Percentiles rank a stretch among this genome's conserved stretches.
phyloP scores from a whole-genome alignment of 352 stramenopile species.

The Pythium periplocum region DNA sequence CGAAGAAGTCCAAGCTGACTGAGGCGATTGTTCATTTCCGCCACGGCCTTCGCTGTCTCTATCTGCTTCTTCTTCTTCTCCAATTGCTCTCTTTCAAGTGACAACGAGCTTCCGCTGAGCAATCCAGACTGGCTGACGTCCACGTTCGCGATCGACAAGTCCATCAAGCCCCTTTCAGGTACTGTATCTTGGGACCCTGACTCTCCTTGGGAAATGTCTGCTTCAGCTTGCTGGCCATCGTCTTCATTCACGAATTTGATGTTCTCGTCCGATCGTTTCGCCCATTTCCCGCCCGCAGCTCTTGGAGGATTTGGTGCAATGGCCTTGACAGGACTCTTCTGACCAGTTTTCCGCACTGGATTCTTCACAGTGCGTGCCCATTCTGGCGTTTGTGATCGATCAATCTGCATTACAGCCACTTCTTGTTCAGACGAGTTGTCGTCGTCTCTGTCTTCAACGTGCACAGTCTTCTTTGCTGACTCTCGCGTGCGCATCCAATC shows the following conservation, averaged over 20 bases:
- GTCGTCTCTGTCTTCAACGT: slow-evolving; percentile 16
- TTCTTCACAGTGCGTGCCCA: slow-evolving; percentile 37
- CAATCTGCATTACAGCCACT: slow-evolving; percentile 22
- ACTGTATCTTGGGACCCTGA: neutral
- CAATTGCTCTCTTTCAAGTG: slow-evolving; percentile 61
- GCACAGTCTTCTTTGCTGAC: slow-evolving; percentile 41
- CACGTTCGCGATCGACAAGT: slow-evolving; percentile 16
- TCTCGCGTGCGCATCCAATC: slow-evolving; percentile 71
- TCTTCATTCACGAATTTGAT: neutral
- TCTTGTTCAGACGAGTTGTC: neutral
- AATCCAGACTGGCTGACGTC: slow-evolving; percentile 31
- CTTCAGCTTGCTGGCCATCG: no score
- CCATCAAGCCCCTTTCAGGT: slow-evolving; percentile 1
- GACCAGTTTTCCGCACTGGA: no score
- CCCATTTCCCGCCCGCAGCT: slow-evolving; percentile 1
- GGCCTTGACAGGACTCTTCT: no score
- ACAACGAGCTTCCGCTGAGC: slow-evolving; percentile 33
- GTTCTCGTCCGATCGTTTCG: neutral
- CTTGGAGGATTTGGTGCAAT: neutral
- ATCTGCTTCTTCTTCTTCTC: slow-evolving; percentile 68
- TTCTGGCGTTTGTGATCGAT: slow-evolving; percentile 53
- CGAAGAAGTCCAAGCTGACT: slow-evolving; percentile 57
- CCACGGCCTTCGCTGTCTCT: slow-evolving; percentile 69
- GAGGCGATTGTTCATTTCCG: slow-evolving; percentile 65
- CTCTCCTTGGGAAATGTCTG: no score